Base-by-base conservation (phyloP, 768 basidiomycete genomes). In the Pisolithus microcarpus region DNA sequence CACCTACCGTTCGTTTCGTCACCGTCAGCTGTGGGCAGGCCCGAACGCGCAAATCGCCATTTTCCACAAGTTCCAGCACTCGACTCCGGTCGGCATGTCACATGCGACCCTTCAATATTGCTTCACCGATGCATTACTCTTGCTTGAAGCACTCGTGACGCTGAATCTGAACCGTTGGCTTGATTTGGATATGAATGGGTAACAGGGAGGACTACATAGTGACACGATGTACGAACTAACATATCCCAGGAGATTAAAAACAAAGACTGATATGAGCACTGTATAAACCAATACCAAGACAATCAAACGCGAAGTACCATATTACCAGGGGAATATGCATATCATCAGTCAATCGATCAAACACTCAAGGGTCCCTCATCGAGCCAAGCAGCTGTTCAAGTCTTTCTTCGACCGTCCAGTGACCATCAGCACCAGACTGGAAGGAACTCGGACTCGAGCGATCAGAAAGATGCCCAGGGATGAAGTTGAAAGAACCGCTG, bases 401-500 rank as follows among this genome's bases (percentile, higher is more conserved):
- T 54, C 79, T 76, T 63, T 90, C 87, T 65, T 90, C 87, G 7
- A 87, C 77, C 19, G 82, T 83, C 81, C 82, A 84, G 53, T 80
- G 73, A 50, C 73, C 68, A 48, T 85, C 82, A 54, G 76, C 68
- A 39, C 79, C 80, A 28, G 87, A 81, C 54, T 83, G 72, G 38
- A 73, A 46, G 18, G 85, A 86, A 38, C 80, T 82, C 24, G 85
- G 72, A 16, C 76, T 67, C 18, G 87, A 84, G 57, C 82, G 82
- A 47, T 72, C 70, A 67, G 71, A 61, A 34, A 56, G 51, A 48
- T 63, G 56, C 56, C 72, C 66, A 11, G 81, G 77, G 36, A 75
- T 61, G 61, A 91, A 80, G 61, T 91, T 91, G 74, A 91, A 90
- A 36, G 88, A 85, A 43, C 87, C 90, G 38, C 87, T 75, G 56